Conservation (phyloP, 2,329 filamentous ascomycete species). For the Emericellopsis atlantica region DNA sequence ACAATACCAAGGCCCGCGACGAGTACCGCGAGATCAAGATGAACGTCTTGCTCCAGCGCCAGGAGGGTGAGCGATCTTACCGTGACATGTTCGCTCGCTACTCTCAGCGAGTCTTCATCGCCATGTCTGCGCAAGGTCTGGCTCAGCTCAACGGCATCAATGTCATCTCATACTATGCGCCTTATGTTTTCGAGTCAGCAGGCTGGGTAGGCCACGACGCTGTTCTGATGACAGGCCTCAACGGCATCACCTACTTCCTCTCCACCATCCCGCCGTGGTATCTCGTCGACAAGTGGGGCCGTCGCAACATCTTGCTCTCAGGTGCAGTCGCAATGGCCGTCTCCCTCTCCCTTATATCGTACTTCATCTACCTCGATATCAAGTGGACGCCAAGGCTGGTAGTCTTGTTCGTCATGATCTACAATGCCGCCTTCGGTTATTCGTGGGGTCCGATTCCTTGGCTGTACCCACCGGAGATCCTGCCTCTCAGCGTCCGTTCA, state of each 20-base stretch:
- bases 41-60: slow-evolving; percentile 83
- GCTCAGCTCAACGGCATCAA: slow-evolving; percentile 98
- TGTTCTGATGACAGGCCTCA: slow-evolving; percentile 94
- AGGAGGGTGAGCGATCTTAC: slow-evolving; percentile 90
- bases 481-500: slow-evolving; percentile 89
- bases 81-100: slow-evolving; percentile 91
- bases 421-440: slow-evolving; percentile 94
- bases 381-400: slow-evolving; percentile 68
- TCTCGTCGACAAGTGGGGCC: slow-evolving; percentile 83
- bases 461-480: slow-evolving; percentile 97
- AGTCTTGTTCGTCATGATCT: slow-evolving; percentile 93
- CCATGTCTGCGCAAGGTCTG: slow-evolving; percentile 94
- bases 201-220: slow-evolving; percentile 89
- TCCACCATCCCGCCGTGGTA: slow-evolving; percentile 97
- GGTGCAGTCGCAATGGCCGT: slow-evolving; percentile 84
- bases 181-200: slow-evolving; percentile 89
- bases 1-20: slow-evolving; percentile 81
- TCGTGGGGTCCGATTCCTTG: slow-evolving; percentile 95
- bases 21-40: slow-evolving; percentile 99
- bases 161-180: slow-evolving; percentile 98
- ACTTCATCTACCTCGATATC: slow-evolving; percentile 87
- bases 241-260: slow-evolving; percentile 76
- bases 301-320: slow-evolving; percentile 77
- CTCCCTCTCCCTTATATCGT: slow-evolving; percentile 80
- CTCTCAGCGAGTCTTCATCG: slow-evolving; percentile 85